phyloP scores from a whole-genome alignment of 306 rosid species.

The Dryas octopetala region DNA sequence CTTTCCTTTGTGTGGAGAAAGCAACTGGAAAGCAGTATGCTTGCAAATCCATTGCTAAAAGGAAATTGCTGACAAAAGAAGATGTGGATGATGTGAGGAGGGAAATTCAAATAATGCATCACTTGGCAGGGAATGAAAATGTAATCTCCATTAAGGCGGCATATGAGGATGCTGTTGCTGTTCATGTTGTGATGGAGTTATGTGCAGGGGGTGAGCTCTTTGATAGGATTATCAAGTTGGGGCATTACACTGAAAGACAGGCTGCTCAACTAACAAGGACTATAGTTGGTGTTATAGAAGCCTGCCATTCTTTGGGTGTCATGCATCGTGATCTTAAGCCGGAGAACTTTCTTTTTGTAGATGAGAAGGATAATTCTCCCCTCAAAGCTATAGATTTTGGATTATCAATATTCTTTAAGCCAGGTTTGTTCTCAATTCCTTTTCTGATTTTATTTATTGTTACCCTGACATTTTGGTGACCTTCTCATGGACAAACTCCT shows the following conservation, averaged over 20 bases:
- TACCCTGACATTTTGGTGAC: neutral
- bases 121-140: constrained; percentile 58
- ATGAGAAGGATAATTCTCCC: constrained; percentile 70
- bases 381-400: constrained; percentile 95
- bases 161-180: constrained; percentile 77
- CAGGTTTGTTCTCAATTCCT: constrained; percentile 48
- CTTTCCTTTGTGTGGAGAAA: constrained; percentile 70
- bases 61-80: constrained; percentile 54
- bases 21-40: constrained; percentile 70
- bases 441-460: neutral
- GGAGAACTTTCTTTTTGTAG: constrained; percentile 81
- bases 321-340: constrained; percentile 99
- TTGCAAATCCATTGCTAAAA: constrained; percentile 80
- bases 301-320: constrained; percentile 91
- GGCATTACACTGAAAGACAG: constrained; percentile 74
- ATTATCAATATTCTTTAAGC: constrained; percentile 81
- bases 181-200: constrained; percentile 88
- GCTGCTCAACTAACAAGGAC: constrained; percentile 76
- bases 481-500: neutral
- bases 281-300: constrained; percentile 71
- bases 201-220: constrained; percentile 90
- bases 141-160: constrained; percentile 70
- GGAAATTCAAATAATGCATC: constrained; percentile 94
- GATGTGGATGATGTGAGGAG: constrained; percentile 91
- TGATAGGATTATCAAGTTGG: constrained; percentile 70